Base-by-base conservation (phyloP, 805 yeast genomes). In the Tetrapisispora iriomotensis region DNA sequence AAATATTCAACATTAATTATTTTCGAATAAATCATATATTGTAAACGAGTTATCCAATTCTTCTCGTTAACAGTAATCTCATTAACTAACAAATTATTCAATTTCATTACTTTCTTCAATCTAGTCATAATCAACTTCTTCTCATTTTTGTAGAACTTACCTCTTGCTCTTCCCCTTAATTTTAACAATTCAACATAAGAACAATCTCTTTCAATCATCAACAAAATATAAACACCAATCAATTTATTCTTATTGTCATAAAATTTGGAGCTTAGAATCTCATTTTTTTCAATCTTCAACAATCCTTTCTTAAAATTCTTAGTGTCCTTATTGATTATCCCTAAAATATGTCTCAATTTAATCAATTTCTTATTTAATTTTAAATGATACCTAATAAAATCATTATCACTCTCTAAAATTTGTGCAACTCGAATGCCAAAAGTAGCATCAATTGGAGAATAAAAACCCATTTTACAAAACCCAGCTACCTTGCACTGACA, bases 121-220 rank as follows among this genome's bases (percentile, higher is more conserved):
- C 83, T 82, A 21, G 87, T 72, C 9, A 68, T 54, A 49, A 82
- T 62, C 43, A 79, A 72, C 39, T 71, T 71, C 45, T 58, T 56
- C 54, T 60, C 63, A 36, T 50, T 45, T 8, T 43, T 48, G 43
- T 66, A 58, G 25, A 51, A 46, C 24, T 51, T 48, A 29, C 59
- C 58, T 39, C 64, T 54, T 31, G 47, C 50, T 26, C 57, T 51
- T n/a, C 55, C 51, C 37, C 53, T 51, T 34, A 55, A 26, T 37
- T 57, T 59, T 28, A 57, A 47, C 17, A 42, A 40, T 41, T 60
- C 63, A 13, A 47, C 57, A 15, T 54, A 36, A 5, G 59, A 52
- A 23, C 55, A 65, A 48, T 85, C 83, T 54, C 95, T 72, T 60
- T 92, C 97, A 1, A 82, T 77, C n/a, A 72, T 70, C 41, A 76